Base-by-base conservation (phyloP, 2,329 filamentous ascomycete genomes). In the Claviceps quebecensis region DNA sequence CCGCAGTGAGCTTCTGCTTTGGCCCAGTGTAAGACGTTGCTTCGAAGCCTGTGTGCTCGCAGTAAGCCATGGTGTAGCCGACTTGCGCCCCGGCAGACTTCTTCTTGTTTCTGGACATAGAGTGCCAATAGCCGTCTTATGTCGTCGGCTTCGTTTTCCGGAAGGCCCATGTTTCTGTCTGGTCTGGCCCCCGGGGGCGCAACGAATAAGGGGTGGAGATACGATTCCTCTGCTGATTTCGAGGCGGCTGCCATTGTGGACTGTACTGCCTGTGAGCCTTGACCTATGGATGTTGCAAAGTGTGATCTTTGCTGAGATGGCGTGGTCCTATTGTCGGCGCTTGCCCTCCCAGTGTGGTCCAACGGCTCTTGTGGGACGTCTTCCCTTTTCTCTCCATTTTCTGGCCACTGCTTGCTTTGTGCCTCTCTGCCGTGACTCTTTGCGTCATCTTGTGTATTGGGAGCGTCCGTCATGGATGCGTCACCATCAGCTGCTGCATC, bases 21-120 rank as follows among this genome's bases (percentile, higher is more conserved):
- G 57, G 82, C 77, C 83, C 85, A 89, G 57, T 79, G 77, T 62
- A 84, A 75, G 3, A 93, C 85, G 19, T 81, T 76, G 59, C 79
- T 80, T 29, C 87, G 77, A 65, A 86, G 75, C 45, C 85, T 76
- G 58, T 91, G 82, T 1, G 86, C 86, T 58, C 78, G 78, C 55
- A 89, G 72, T 49, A 94, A 72, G 1, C 86, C 85, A 48, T 81
- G 73, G 55, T 86, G 82, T 47, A 93, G 71, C 54, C 76, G 77
- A 52, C 78, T 76, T 1, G 83, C 77, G 7, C 84, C 82, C 4
- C 86, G 80, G 52, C 86, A 83, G 2, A 91, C 80, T 63, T 93
- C 87, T 60, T 93, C 87, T 62, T 93, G 87, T 65, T 91, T 91
- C 60, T 91, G 87, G 26, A 91, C 81, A 63, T 87, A 91, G 11